Percentiles rank a stretch among this genome's conserved stretches.
phyloP scores from a whole-genome alignment of 192 early-diverging fungal species.

The Pilaira anomala region DNA sequence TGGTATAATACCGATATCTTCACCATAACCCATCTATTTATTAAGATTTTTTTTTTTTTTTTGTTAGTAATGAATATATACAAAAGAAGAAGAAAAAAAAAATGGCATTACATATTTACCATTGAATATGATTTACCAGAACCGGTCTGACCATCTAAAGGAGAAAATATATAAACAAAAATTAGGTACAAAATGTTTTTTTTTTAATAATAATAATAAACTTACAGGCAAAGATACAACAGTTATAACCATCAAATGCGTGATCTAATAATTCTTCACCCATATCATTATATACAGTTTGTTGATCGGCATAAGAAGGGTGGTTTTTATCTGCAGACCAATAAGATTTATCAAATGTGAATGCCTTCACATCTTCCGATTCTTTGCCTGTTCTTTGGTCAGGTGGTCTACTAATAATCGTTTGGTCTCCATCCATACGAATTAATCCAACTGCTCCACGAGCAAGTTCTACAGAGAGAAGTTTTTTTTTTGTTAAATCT shows the following conservation, averaged over 20 bases:
- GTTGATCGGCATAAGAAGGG: slow-evolving; percentile 67
- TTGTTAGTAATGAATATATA: background rate
- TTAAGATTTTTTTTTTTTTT: background rate
- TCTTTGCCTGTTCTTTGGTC: slow-evolving; percentile 38
- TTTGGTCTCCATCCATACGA: slow-evolving; percentile 72
- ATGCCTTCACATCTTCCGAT: slow-evolving; percentile 53
- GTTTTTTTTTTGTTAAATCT: background rate
- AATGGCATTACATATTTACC: slow-evolving; percentile 33
- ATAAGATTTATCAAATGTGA: slow-evolving; percentile 89
- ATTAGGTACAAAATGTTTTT: background rate
- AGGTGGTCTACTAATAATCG: slow-evolving; percentile 54
- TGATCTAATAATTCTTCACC: slow-evolving; percentile 79
- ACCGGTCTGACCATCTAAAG: slow-evolving; percentile 75
- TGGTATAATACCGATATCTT: slow-evolving; percentile 85
- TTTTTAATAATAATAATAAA: slow-evolving; percentile 3
- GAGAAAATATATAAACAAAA: background rate
- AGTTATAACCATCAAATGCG: slow-evolving; percentile 88
- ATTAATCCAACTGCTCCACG: slow-evolving; percentile 65
- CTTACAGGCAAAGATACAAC: slow-evolving; percentile 90
- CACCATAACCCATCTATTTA: slow-evolving; percentile 62
- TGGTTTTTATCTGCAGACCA: slow-evolving; percentile 73
- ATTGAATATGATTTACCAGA: slow-evolving; percentile 73
- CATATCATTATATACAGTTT: slow-evolving; percentile 70
- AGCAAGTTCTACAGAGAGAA: slow-evolving; percentile 43
- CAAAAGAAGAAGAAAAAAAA: background rate